Evolutionary conservation across 768 basidiomycete genomes (phyloP).

Genomic region (Hygrocybe coccinea): DNA sequence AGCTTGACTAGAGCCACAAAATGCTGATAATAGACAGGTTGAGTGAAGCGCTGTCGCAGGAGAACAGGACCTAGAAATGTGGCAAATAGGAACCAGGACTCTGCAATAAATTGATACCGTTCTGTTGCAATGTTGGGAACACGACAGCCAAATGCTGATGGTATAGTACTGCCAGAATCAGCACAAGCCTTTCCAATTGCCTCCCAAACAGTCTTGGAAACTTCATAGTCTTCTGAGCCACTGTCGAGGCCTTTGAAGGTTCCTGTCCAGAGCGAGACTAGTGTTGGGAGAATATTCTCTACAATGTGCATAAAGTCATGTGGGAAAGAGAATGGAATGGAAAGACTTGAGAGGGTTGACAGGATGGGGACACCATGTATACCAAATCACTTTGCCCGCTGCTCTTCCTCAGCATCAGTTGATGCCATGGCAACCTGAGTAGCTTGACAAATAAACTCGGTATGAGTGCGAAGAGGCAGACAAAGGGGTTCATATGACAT

Average conservation of each 20-base stretch:
- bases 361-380: slow-evolving; percentile 34
- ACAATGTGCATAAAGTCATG: slow-evolving; percentile 48
- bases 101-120: slow-evolving; percentile 21
- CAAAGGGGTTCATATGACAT: slow-evolving; percentile 25
- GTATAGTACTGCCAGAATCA: slow-evolving; percentile 32
- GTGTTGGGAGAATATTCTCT: slow-evolving; percentile 40
- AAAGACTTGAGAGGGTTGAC: slow-evolving; percentile 25
- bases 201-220: slow-evolving; percentile 20
- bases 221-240: slow-evolving; percentile 25
- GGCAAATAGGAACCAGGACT: slow-evolving; percentile 37
- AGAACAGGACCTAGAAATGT: slow-evolving; percentile 36
- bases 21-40: slow-evolving; percentile 37
- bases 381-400: slow-evolving; percentile 27
- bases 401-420: slow-evolving; percentile 13
- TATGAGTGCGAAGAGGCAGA: slow-evolving; percentile 34
- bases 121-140: slow-evolving; percentile 29
- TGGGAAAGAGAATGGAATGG: slow-evolving; percentile 39
- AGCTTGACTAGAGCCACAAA: slow-evolving; percentile 38
- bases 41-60: slow-evolving; percentile 28
- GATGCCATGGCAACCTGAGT: slow-evolving; percentile 15
- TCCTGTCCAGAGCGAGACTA: slow-evolving; percentile 40
- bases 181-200: slow-evolving; percentile 33
- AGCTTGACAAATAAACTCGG: slow-evolving; percentile 24
- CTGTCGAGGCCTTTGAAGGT: slow-evolving; percentile 38
- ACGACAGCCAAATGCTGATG: slow-evolving; percentile 33